Evolutionary conservation across 306 rosid genomes (phyloP).

Genomic region (Mimosa bimucronata): DNA sequence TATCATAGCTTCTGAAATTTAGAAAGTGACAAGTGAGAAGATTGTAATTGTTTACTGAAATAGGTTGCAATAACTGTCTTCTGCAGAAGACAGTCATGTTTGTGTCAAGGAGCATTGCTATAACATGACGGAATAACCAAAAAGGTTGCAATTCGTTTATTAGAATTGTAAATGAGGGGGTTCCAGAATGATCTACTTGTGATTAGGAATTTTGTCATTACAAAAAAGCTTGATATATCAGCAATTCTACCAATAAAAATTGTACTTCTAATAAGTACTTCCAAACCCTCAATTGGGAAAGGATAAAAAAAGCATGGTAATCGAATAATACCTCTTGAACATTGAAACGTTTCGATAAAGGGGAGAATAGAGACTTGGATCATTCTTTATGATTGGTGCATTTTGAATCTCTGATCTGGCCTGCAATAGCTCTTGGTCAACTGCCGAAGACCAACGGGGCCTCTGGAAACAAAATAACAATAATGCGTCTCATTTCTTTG

Average conservation of each 20-base stretch:
- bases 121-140: too few relatives aligned
- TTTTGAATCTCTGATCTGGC: slow-evolving; percentile 70
- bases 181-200: background rate
- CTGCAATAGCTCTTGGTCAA: slow-evolving; percentile 60
- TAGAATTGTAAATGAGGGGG: background rate
- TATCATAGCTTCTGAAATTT: slow-evolving; percentile 81
- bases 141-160: background rate
- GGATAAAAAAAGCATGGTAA: background rate
- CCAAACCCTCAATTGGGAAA: background rate
- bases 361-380: slow-evolving; percentile 67
- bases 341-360: slow-evolving; percentile 73
- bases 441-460: slow-evolving; percentile 67
- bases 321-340: slow-evolving; percentile 64
- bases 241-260: background rate
- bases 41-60: background rate
- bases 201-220: background rate
- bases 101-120: too few relatives aligned
- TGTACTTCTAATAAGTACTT: background rate
- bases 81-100: too few relatives aligned
- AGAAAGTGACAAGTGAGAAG: slow-evolving; percentile 18
- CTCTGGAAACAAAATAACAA: slow-evolving; percentile 45
- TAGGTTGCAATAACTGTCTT: background rate
- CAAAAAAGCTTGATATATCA: background rate
- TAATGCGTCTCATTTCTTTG: background rate
- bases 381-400: slow-evolving; percentile 62